These are phyloP conservation scores for Paecilomyces dactylethromorphus DNA, from an alignment of 2,329 filamentous ascomycete genomes.

Conservation along the genomic window DNA sequence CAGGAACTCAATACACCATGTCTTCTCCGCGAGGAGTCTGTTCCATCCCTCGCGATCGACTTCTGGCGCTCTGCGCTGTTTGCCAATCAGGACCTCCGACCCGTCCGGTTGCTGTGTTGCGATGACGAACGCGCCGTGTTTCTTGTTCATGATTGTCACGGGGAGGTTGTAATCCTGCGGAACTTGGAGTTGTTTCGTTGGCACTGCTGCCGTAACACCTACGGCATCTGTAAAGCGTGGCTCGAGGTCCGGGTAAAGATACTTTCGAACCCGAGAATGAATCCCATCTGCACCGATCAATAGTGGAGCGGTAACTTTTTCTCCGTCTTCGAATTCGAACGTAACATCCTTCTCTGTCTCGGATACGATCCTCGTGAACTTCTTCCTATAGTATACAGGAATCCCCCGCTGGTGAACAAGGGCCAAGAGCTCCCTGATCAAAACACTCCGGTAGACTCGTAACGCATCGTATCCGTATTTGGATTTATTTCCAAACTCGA, in stretches of 20 bases:
- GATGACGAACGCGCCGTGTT: conserved; percentile 45
- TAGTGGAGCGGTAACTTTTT: conserved; percentile 30
- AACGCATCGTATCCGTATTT: not conserved
- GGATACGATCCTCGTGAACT: conserved; percentile 38
- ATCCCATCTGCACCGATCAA: conserved; percentile 56
- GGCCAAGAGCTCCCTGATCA: conserved; percentile 1
- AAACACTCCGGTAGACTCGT: not conserved
- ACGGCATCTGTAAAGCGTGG: conserved; percentile 48
- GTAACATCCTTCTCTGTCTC: conserved; percentile 37
- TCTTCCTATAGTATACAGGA: conserved; percentile 41
- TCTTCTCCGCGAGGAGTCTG: conserved; percentile 32
- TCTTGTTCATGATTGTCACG: conserved; percentile 36
- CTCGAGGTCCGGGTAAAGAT: conserved; percentile 43
- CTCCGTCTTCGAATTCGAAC: conserved; percentile 44
- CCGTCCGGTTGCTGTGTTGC: conserved; percentile 45
- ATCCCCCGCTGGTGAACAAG: conserved; percentile 22
- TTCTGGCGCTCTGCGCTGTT: conserved; percentile 34
- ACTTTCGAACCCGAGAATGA: conserved; percentile 48
- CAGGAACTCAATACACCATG: conserved; percentile 31
- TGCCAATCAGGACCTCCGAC: conserved; percentile 44
- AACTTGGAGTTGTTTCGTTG: conserved; percentile 30
- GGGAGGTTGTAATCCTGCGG: conserved; percentile 34
- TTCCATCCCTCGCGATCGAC: conserved; percentile 40
- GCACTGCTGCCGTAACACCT: conserved; percentile 30
- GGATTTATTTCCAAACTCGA: not conserved